Evolutionary conservation across 2,329 filamentous ascomycete genomes (phyloP).

Genomic region (Neofusicoccum parvum): DNA sequence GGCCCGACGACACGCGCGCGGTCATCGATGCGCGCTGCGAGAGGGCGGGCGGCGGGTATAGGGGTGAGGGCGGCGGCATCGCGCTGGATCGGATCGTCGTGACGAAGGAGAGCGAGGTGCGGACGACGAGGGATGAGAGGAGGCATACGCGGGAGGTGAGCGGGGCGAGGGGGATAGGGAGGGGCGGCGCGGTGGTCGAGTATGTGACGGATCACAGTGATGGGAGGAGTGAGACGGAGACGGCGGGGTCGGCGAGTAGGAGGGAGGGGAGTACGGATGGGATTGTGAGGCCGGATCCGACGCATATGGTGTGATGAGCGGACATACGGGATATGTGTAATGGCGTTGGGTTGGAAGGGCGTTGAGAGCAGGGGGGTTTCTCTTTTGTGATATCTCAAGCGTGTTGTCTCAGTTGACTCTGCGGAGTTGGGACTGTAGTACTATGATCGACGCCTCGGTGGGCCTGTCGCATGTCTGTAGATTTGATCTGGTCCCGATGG

Average conservation of each 20-base stretch:
- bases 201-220: neutral
- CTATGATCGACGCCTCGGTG: no score
- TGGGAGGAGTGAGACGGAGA: neutral
- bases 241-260: neutral
- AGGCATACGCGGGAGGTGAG: neutral
- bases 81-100: neutral
- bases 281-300: neutral
- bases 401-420: no score
- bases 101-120: neutral
- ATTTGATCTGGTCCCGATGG: no score
- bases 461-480: no score
- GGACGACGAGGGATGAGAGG: neutral
- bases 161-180: neutral
- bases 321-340: no score
- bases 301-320: no score
- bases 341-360: no score
- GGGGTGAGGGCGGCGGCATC: neutral
- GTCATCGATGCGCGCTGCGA: neutral
- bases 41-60: neutral
- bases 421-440: no score
- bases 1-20: neutral
- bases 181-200: no score
- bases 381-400: no score
- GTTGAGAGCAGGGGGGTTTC: no score
- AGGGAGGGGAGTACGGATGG: slow-evolving; percentile 9